Base-by-base conservation (phyloP, 805 yeast genomes). In the Grigorovia humatica region DNA sequence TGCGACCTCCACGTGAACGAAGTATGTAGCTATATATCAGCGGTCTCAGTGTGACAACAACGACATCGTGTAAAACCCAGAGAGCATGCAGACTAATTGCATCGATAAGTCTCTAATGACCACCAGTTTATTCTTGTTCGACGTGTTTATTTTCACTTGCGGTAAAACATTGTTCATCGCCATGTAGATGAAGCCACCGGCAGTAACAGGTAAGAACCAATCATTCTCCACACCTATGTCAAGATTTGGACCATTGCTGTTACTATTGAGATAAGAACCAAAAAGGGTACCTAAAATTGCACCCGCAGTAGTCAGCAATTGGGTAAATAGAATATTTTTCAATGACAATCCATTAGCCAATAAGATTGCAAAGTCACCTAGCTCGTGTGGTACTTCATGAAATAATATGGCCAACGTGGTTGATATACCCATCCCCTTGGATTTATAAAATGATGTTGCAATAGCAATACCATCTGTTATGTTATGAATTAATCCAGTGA, bases 371-470 rank as follows among this genome's bases (percentile, higher is more conserved):
- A 82, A 85, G 61, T 85, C 93, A 47, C 91, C 90, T 54, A 85
- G 77, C 61, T 84, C 88, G 63, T 85, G 93, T 6, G 93, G 93
- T 48, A 85, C 77, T 63, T 85, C 93, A 63, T 85, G 93, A 66
- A 82, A 76, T 55, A 84, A 75, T 30, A 85, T 82, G 1, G 90
- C 87, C 41, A 84, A 67, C 20, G 85, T 78, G 0, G 90, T 83
- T 2, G 84, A 75, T 23, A 83, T 78, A 0, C 93, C 93, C 17
- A 78, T 80, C 46, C 67, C 70, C 49, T 75, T 74, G 43, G 82
- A 74, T 46, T 75, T 75, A 64, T 80, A 80, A 63, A 85, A 85
- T 6, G 89, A 77, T 0, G 90, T 78, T 1, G 88, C 78, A 47
- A 85, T 74, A 1, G 91, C 88, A 9, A 85, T 66, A 0, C 93